phyloP scores from a whole-genome alignment of 2,329 filamentous ascomycete genomes.

The Didymella glomerata region DNA sequence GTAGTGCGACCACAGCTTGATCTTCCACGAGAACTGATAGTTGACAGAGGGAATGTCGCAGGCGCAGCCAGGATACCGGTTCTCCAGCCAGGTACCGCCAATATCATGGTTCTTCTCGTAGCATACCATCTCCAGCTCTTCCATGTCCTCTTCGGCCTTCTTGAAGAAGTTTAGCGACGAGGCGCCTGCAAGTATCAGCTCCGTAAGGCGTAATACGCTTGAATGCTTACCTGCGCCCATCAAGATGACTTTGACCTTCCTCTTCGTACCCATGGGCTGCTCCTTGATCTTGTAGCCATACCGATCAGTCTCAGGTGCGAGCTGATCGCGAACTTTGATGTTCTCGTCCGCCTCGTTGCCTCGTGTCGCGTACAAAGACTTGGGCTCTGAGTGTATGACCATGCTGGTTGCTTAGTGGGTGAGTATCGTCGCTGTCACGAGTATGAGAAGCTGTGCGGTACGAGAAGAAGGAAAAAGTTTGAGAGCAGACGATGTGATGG shows the following conservation, averaged over 20 bases:
- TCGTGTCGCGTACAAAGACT: slow-evolving; percentile 26
- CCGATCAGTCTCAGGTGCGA: slow-evolving; percentile 50
- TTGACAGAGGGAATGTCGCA: slow-evolving; percentile 41
- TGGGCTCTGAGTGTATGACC: slow-evolving; percentile 33
- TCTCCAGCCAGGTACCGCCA: slow-evolving; percentile 55
- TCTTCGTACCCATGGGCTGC: slow-evolving; percentile 55
- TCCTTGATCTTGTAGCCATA: slow-evolving; percentile 55
- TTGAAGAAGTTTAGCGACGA: slow-evolving; percentile 56
- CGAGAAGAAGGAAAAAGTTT: not conserved
- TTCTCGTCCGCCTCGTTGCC: slow-evolving; percentile 39
- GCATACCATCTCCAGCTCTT: slow-evolving; percentile 51
- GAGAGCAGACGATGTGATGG: not conserved
- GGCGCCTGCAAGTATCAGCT: slow-evolving; percentile 44
- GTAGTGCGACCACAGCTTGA: slow-evolving; percentile 54
- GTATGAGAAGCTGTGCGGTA: not conserved
- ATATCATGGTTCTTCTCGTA: slow-evolving; percentile 55
- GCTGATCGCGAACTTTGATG: slow-evolving; percentile 37
- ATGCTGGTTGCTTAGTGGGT: slow-evolving; percentile 8
- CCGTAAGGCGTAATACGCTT: no score
- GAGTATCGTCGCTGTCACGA: not conserved
- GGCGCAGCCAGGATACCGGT: slow-evolving; percentile 54
- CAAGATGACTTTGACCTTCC: slow-evolving; percentile 51
- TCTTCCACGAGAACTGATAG: slow-evolving; percentile 61
- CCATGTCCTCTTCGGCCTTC: slow-evolving; percentile 54
- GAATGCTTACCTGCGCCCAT: slow-evolving; percentile 42